Base-by-base conservation (phyloP, 345 rosid genomes). In the Crucihimalaya himalaica region DNA sequence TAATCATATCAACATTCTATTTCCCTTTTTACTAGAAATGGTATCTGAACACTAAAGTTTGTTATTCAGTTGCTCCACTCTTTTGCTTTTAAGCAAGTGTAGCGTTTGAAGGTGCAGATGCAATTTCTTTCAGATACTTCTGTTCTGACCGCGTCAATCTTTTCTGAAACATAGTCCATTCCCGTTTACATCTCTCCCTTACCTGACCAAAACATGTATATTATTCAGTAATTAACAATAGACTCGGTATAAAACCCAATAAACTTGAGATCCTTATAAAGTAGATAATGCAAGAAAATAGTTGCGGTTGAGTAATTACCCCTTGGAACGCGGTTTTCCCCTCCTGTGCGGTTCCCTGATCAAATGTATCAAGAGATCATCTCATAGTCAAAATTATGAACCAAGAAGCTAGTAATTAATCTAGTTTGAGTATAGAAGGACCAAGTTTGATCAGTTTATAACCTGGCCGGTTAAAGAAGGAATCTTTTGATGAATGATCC, bases 401-500 rank as follows among this genome's bases (percentile, higher is more conserved):
- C 51, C 23, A 70, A 34, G 20, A 62, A 68, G 23, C 42, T 62
- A 42, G n/a, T 40, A n/a, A 14, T 0, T 1, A 52, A 13, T 8
- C 6, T 9, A 45, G 6, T 66, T 25, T 27, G 19, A 40, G 66
- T 39, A 8, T 19, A 19, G 2, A 28, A 37, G 5, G 11, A 29
- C 55, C 11, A 23, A 35, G 25, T 53, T 34, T 61, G 16, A 62
- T 62, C 14, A 23, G 32, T 16, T 12, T 10, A 27, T 72, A 80
- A 92, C 99, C 91, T 92, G 97, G 76, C 55, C 81, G 31, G 90
- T 85, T 1, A 96, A 88, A 8, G 98, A 84, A 21, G 98, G 94
- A 77, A 96, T 84, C 27, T 82, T 75, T 75, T 89, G 90, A 79
- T 96, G 99, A 81, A 96, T 83, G 71, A 96, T 84, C 98, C 97